Base-by-base conservation (phyloP, 805 yeast species). In the Saccharomycopsis javanensis region DNA sequence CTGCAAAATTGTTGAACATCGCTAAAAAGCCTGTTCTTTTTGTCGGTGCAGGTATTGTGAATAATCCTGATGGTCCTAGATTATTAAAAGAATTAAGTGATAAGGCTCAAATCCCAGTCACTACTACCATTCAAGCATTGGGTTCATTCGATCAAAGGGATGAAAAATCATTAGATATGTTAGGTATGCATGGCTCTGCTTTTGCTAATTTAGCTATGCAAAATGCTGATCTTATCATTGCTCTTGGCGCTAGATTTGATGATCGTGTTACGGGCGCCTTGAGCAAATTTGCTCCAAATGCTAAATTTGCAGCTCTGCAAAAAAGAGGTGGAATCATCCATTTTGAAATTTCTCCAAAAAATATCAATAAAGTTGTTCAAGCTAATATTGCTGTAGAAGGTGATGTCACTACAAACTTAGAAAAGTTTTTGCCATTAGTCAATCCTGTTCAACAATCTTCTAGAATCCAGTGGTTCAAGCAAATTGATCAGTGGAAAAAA, bases 111-210 rank as follows among this genome's bases (percentile, higher is more conserved):
- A 92, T 94, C 62, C 99, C 99, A 34, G 99, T 94, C 61, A 92
- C 99, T 50, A 94, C 98, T 28, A 87, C 97, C 55, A 71, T 94
- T 58, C 98, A 91, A 73, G 97, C 87, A 57, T 79, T 94, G 62
- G 99, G 99, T 65, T 87, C 95, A 7, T 94, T 85, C 67, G 97
- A 94, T 73, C 98, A 94, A 75, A 80, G 78, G 61, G 96, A 91
- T 72, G 84, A 83, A 63, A 89, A 90, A 72, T 85, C 97, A 27
- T 74, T 94, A 64, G 97, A 92, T 72, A 89, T 94, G 95, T 80
- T 94, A 64, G 99, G 99, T 66, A 94, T 94, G 99, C 99, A 94
- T 73, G 99, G 99, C 63, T 79, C 84, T 60, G 97, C 90, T 54
- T 89, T 90, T 65, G 99, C 99, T 64, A 94, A 94, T 78, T 70